A percentile compares a stretch with the other conserved stretches of the same genome.
phyloP scores from a whole-genome alignment of 768 basidiomycete species.

The Tulasnella calospora region DNA sequence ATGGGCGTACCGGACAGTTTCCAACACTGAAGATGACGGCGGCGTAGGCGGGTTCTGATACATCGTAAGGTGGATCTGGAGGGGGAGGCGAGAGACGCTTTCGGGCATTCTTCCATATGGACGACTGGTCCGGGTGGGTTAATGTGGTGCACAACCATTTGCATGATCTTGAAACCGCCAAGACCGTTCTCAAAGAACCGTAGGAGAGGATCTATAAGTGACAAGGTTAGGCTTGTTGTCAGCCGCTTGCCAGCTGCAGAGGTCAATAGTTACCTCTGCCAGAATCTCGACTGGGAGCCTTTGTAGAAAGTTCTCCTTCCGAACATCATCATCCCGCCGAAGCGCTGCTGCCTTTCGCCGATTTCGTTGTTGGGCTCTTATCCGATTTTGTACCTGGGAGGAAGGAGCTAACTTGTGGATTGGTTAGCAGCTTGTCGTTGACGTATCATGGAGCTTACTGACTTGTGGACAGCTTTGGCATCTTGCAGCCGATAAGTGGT shows the following conservation, averaged over 20 bases:
- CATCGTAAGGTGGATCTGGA: conserved; percentile 24
- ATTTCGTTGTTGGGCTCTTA: neutral
- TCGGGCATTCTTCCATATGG: conserved; percentile 21
- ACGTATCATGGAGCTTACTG: neutral
- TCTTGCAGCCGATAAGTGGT: neutral
- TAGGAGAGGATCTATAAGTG: conserved; percentile 16
- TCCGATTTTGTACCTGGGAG: neutral
- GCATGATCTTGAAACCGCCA: conserved; percentile 14
- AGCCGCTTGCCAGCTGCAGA: neutral
- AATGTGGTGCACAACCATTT: conserved; percentile 24
- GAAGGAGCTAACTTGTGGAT: neutral
- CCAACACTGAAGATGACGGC: conserved; percentile 16
- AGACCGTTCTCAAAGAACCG: conserved; percentile 1
- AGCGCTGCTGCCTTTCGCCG: neutral
- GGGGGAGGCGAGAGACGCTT: neutral
- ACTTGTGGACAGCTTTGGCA: neutral
- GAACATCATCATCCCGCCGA: neutral
- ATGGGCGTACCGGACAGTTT: neutral
- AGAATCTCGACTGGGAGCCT: conserved; percentile 11
- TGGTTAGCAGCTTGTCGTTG: neutral
- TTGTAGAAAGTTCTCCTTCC: neutral
- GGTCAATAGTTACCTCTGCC: neutral
- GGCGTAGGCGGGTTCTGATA: conserved; percentile 24
- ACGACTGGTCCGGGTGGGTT: conserved; percentile 11
- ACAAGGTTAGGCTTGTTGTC: neutral